Conservation (phyloP, 805 yeast species). For the Starmerella sp. region DNA sequence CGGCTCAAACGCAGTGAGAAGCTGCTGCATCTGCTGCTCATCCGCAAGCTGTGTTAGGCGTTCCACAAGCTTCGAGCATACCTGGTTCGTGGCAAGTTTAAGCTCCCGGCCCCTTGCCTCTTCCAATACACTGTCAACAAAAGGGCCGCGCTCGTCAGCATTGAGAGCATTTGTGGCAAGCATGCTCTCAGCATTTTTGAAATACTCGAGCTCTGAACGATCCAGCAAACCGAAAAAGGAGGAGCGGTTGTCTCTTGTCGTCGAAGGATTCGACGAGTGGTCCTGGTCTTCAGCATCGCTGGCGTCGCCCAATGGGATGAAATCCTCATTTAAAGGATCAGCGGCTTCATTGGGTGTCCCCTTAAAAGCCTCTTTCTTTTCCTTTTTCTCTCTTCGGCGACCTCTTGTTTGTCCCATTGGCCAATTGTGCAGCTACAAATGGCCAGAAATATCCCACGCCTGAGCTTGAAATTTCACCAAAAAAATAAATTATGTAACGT, state of each 20-base stretch:
- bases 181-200: slow-evolving; percentile 83
- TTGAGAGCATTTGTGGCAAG: slow-evolving; percentile 71
- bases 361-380: slow-evolving; percentile 5
- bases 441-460: not conserved
- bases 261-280: slow-evolving; percentile 7
- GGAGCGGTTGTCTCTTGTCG: slow-evolving; percentile 18
- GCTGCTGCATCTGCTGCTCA: slow-evolving; percentile 50
- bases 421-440: not conserved
- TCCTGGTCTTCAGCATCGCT: slow-evolving; percentile 6
- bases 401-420: slow-evolving; percentile 15
- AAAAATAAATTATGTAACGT: not conserved
- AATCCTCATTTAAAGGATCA: slow-evolving; percentile 17
- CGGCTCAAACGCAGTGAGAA: slow-evolving; percentile 60
- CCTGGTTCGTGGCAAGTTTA: slow-evolving; percentile 85
- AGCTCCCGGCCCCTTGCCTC: slow-evolving; percentile 84
- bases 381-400: slow-evolving; percentile 18
- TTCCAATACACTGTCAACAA: slow-evolving; percentile 66
- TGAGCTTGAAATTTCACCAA: not conserved
- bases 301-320: slow-evolving; percentile 22
- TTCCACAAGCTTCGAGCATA: slow-evolving; percentile 87
- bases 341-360: slow-evolving; percentile 1
- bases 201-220: slow-evolving; percentile 74
- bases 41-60: slow-evolving; percentile 60
- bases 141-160: slow-evolving; percentile 59
- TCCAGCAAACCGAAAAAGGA: slow-evolving; percentile 83